These are phyloP conservation scores for Lactuca sativa DNA, from an alignment of 129 eudicot species.

Conservation along the genomic window DNA sequence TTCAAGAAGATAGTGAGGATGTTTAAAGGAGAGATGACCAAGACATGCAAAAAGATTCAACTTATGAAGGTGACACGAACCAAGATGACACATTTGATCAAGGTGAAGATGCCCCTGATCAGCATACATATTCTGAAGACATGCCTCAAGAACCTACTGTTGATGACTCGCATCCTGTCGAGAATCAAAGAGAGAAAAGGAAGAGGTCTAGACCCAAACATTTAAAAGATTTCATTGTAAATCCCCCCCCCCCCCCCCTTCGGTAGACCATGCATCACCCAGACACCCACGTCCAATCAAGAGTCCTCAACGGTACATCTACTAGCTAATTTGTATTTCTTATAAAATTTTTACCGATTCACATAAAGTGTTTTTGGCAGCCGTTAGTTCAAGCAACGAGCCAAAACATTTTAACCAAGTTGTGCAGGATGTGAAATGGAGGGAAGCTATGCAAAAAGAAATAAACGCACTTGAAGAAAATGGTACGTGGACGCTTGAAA, in stretches of 20 bases:
- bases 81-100: too few relatives aligned
- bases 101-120: too few relatives aligned
- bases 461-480: background rate
- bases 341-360: background rate
- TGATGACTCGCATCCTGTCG: too few relatives aligned
- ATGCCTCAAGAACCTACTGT: too few relatives aligned
- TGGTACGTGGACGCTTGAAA: background rate
- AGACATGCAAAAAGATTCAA: too few relatives aligned
- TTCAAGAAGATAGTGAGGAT: too few relatives aligned
- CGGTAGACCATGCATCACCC: slow-evolving; percentile 7
- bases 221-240: background rate
- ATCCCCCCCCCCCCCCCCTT: background rate
- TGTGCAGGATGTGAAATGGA: background rate
- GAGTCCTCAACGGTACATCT: background rate
- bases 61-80: too few relatives aligned
- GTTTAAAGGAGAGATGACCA: too few relatives aligned
- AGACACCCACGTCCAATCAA: background rate
- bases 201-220: background rate
- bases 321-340: slow-evolving; percentile 1
- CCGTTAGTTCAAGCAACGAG: background rate
- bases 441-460: background rate
- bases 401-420: background rate
- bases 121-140: too few relatives aligned
- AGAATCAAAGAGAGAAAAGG: background rate
- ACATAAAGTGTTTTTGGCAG: background rate